A percentile compares a stretch with the other conserved stretches of the same genome.
phyloP scores from a whole-genome alignment of 2,329 filamentous ascomycete genomes.

The Alternaria atra region DNA sequence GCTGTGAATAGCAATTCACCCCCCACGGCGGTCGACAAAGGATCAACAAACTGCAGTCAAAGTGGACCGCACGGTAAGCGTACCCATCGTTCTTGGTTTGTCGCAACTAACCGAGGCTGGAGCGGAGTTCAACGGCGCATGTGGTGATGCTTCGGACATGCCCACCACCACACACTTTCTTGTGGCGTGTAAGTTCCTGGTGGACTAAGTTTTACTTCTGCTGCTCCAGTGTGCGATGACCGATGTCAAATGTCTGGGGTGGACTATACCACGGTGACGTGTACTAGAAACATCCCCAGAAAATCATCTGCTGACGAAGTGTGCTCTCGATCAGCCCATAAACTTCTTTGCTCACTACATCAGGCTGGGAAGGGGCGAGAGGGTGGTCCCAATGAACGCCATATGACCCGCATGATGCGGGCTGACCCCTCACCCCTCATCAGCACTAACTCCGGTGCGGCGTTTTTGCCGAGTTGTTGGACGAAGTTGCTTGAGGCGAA shows the following conservation, averaged over 20 bases:
- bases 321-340: not conserved
- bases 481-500: not conserved
- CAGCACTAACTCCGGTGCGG: slow-evolving; percentile 6
- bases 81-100: not conserved
- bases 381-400: slow-evolving; percentile 10
- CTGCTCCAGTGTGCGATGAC: not conserved
- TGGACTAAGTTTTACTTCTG: not conserved
- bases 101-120: not conserved
- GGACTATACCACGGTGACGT: slow-evolving; percentile 1
- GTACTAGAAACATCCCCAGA: not conserved
- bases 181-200: not conserved
- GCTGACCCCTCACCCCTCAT: slow-evolving; percentile 17
- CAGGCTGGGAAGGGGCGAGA: slow-evolving; percentile 7
- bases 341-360: slow-evolving; percentile 1
- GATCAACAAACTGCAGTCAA: slow-evolving; percentile 17
- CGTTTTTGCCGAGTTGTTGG: not conserved
- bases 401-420: slow-evolving; percentile 20
- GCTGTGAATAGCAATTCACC: slow-evolving; percentile 12
- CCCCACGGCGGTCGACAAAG: slow-evolving; percentile 12
- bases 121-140: slow-evolving; percentile 13
- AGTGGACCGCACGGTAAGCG: not conserved
- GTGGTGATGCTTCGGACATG: slow-evolving; percentile 2
- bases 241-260: not conserved
- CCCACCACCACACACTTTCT: not conserved
- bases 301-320: slow-evolving; percentile 1